Percentiles rank a stretch among this genome's conserved stretches.
These are phyloP conservation scores for Oxytropis ochrocephala DNA, from an alignment of 306 rosid genomes.

Conservation along the genomic window DNA sequence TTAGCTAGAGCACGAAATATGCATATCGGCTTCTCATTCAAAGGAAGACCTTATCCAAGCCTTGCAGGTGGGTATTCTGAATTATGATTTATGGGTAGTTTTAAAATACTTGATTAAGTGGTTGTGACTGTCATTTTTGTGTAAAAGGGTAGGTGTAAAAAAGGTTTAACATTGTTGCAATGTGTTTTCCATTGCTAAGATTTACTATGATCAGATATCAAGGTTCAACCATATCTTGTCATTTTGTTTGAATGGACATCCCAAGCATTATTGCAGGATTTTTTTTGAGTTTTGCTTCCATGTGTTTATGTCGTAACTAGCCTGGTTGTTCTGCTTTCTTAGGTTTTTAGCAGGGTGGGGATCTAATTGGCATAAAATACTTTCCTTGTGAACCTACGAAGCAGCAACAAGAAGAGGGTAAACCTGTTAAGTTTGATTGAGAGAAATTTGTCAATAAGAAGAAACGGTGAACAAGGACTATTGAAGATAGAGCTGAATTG, in stretches of 20 bases:
- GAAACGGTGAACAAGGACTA: slow-evolving; percentile 5
- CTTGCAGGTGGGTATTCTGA: slow-evolving; percentile 50
- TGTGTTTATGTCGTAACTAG: background rate
- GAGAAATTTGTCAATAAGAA: background rate
- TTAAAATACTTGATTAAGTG: background rate
- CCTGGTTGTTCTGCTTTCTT: slow-evolving; percentile 9
- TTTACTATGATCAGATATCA: background rate
- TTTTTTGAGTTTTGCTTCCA: background rate
- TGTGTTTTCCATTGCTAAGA: background rate
- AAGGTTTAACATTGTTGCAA: background rate
- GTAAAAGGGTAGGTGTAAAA: background rate
- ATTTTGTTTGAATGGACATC: background rate
- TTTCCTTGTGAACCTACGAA: slow-evolving; percentile 72
- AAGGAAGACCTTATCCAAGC: slow-evolving; percentile 77
- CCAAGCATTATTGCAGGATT: background rate
- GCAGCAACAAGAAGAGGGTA: slow-evolving; percentile 31
- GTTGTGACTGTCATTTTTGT: background rate
- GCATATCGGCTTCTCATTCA: slow-evolving; percentile 90
- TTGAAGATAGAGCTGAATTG: background rate
- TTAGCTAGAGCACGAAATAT: slow-evolving; percentile 85
- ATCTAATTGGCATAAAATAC: slow-evolving; percentile 77
- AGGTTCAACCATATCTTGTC: background rate
- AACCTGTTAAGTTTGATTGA: slow-evolving; percentile 22
- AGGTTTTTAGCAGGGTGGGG: slow-evolving; percentile 85
- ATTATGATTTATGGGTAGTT: background rate